Conservation (phyloP, 805 yeast species). For the Metschnikowia noctiluminum region DNA sequence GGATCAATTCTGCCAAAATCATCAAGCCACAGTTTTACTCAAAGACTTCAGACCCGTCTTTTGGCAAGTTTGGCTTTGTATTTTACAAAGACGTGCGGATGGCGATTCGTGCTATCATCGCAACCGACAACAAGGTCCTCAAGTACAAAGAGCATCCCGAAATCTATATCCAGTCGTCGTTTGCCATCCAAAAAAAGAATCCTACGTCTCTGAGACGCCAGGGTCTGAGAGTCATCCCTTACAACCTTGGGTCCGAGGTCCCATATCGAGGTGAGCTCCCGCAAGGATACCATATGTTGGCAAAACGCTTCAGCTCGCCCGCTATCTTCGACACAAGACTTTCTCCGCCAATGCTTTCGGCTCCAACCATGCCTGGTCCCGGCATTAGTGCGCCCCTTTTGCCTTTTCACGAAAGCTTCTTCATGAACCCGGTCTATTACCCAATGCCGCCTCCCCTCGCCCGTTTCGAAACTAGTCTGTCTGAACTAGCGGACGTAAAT, state of each 20-base stretch:
- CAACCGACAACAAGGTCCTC: constrained; percentile 46
- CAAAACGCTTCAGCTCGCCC: neutral
- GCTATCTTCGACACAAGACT: neutral
- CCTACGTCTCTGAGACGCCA: neutral
- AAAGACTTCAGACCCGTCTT: constrained; percentile 9
- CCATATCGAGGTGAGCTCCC: neutral
- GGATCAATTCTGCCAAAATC: constrained; percentile 39
- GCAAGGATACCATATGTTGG: neutral
- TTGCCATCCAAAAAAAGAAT: constrained; percentile 36
- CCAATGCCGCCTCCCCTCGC: neutral
- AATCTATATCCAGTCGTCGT: constrained; percentile 34
- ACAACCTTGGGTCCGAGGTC: neutral
- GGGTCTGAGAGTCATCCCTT: neutral
- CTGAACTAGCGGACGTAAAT: neutral
- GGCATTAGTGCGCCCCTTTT: neutral
- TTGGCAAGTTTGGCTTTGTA: constrained; percentile 52
- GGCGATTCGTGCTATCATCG: constrained; percentile 60
- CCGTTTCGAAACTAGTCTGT: neutral
- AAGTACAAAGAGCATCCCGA: constrained; percentile 11
- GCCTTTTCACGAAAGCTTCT: neutral
- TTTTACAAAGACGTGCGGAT: constrained; percentile 54
- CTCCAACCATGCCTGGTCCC: neutral
- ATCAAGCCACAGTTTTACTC: constrained; percentile 41
- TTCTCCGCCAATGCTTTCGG: neutral
- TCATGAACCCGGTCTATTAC: neutral